Evolutionary conservation across 164 flowering plant genomes (phyloP), one percentile per base, ranked within the genome.

Genomic region (Dillenia turbinata): DNA sequence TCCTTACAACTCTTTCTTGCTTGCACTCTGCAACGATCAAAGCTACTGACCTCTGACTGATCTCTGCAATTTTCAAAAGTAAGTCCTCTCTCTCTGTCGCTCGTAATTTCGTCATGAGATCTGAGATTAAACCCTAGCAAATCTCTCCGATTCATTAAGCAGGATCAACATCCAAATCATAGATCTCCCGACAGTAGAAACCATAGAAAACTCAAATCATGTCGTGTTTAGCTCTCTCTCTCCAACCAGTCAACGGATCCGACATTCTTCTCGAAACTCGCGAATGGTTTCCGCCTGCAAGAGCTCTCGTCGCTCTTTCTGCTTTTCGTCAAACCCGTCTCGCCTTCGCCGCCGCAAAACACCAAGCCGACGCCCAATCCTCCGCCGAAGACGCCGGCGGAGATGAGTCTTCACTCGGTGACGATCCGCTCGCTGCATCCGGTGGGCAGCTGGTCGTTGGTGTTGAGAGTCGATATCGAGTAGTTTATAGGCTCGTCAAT

Each of bases 261-360:
- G 99, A 94, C 71, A 78, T 94, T 63, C 83, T 94, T 44, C 87
- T 94, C 63, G 96, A 94, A 61, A 86, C 99, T 63, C 89, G 99
- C 0, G 99, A 91, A 71, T 94, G 99, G 99, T 91, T 91, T 66
- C 96, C 99, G 0, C 99, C 97, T 0, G 83, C 99, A 0, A 78
- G 97, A 16, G 97, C 99, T 60, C 89, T 94, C 15, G 81, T 82
- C 53, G 99, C 96, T 40, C 80, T 92, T 57, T 79, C 93, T 54
- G 76, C 90, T 57, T 94, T 91, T 76, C 86, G 96, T 52, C 83
- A 80, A 11, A 94, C 94, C 12, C 95, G 96, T 54, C 75, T 78
- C 12, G 73, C 88, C 60, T 85, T 76, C 66, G 75, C 97, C 24
- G 51, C 78, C 49, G 65, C 72, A 50, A 79, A 76, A 56, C 73